These are phyloP conservation scores for Lactarius evosmus DNA, from an alignment of 768 basidiomycete species.

Conservation along the genomic window DNA sequence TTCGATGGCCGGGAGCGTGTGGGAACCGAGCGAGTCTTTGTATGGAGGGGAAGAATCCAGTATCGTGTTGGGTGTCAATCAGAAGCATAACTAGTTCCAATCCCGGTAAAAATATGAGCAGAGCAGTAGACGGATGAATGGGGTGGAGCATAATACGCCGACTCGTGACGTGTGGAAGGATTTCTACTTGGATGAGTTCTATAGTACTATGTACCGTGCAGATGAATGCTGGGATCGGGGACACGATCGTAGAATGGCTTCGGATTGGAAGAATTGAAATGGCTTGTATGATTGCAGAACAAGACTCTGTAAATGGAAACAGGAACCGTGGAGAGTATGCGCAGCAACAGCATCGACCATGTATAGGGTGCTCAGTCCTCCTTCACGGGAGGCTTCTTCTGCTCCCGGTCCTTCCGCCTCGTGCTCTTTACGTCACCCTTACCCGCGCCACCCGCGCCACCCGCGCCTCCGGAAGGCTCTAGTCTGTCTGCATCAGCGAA, in stretches of 20 bases:
- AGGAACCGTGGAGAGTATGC: too few relatives aligned
- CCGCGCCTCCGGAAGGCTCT: neutral
- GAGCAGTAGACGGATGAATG: too few relatives aligned
- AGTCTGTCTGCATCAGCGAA: constrained; percentile 30
- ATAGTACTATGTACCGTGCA: too few relatives aligned
- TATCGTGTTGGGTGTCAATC: neutral
- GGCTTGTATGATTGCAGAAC: too few relatives aligned
- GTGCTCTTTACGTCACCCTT: constrained; percentile 1
- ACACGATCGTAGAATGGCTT: neutral
- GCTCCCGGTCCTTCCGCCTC: constrained; percentile 12
- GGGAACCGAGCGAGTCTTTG: neutral
- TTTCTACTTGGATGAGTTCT: neutral
- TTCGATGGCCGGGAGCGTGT: neutral
- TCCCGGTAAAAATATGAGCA: neutral
- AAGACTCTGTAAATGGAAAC: too few relatives aligned
- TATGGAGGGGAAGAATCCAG: neutral
- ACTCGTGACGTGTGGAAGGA: neutral
- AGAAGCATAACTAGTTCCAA: neutral
- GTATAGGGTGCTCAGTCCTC: neutral
- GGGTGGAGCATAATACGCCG: too few relatives aligned
- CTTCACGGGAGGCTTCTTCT: constrained; percentile 3
- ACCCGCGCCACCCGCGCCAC: neutral
- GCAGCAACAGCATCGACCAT: neutral
- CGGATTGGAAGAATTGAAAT: neutral
- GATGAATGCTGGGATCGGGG: neutral